A percentile compares a stretch with the other conserved stretches of the same genome.
Conservation (phyloP, 495 filamentous ascomycete species). For the Aspergillus kassunensis region DNA sequence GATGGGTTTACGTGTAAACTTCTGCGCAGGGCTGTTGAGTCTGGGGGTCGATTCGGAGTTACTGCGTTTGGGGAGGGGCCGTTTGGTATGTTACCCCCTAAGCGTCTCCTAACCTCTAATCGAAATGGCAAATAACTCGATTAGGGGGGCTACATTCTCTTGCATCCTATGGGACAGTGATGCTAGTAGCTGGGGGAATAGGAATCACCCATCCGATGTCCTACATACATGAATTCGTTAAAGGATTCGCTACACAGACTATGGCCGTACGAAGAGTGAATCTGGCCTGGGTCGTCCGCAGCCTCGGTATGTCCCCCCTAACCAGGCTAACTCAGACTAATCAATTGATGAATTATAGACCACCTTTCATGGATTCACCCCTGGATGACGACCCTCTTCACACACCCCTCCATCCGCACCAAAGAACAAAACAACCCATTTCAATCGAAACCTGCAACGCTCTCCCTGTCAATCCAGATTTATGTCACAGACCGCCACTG, state of each 20-base stretch:
- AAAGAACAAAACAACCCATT: slow-evolving; percentile 32
- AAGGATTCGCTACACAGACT: slow-evolving; percentile 34
- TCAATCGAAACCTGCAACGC: slow-evolving; percentile 18
- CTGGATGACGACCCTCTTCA: slow-evolving; percentile 40
- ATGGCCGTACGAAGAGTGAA: slow-evolving; percentile 41
- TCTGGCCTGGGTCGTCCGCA: slow-evolving; percentile 41
- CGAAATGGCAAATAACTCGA: background rate
- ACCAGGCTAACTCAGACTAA: too few relatives aligned
- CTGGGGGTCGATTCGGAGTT: slow-evolving; percentile 38
- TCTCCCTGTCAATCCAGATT: slow-evolving; percentile 35
- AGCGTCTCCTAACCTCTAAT: background rate
- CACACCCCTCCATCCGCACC: slow-evolving; percentile 28
- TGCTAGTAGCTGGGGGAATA: slow-evolving; percentile 56
- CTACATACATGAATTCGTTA: slow-evolving; percentile 48
- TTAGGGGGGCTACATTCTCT: slow-evolving; percentile 47
- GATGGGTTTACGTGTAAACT: slow-evolving; percentile 52
- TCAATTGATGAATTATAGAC: too few relatives aligned
- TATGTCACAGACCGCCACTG: slow-evolving; percentile 29
- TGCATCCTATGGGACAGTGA: slow-evolving; percentile 49
- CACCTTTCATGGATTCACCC: slow-evolving; percentile 43
- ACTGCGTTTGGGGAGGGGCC: slow-evolving; percentile 53
- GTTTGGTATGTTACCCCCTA: slow-evolving; percentile 38
- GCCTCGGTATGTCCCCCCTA: slow-evolving; percentile 25
- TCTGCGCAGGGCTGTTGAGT: slow-evolving; percentile 39
- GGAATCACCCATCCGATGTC: slow-evolving; percentile 58